Percentiles rank a stretch among this genome's conserved stretches.
These are phyloP conservation scores for Botrytis fragariae DNA, from an alignment of 2,329 filamentous ascomycete genomes.

Conservation along the genomic window DNA sequence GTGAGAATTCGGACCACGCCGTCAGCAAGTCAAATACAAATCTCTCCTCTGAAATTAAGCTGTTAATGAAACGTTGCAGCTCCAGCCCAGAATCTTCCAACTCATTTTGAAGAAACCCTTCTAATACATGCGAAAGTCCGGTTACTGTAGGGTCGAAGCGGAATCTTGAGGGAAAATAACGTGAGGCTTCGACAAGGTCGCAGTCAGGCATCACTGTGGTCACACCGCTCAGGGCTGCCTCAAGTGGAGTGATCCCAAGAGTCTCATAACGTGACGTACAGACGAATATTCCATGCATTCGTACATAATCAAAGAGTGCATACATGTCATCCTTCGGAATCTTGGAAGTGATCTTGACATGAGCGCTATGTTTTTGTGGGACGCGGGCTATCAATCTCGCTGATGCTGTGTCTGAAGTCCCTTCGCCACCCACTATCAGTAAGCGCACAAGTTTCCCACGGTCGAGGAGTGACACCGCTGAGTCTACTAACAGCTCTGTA, in stretches of 20 bases:
- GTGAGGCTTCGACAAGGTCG: slow-evolving; percentile 23
- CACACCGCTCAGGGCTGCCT: slow-evolving; percentile 23
- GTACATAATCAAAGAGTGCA: slow-evolving; percentile 22
- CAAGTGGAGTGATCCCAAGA: slow-evolving; percentile 24
- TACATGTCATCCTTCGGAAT: slow-evolving; percentile 25
- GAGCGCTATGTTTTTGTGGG: slow-evolving; percentile 19
- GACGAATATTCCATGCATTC: slow-evolving; percentile 22
- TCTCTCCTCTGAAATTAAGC: slow-evolving; percentile 17
- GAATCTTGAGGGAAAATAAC: slow-evolving; percentile 22
- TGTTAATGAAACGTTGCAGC: slow-evolving; percentile 15
- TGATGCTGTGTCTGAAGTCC: slow-evolving; percentile 6
- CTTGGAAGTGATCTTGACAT: slow-evolving; percentile 23
- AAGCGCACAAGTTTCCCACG: slow-evolving; percentile 18
- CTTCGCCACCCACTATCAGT: slow-evolving; percentile 23
- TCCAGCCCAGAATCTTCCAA: background rate
- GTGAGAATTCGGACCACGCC: slow-evolving; percentile 19
- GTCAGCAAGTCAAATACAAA: slow-evolving; percentile 17
- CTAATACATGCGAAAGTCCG: slow-evolving; percentile 9
- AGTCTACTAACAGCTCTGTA: slow-evolving; percentile 22
- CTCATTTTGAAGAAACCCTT: background rate
- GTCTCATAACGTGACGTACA: slow-evolving; percentile 26
- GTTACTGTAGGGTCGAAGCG: slow-evolving; percentile 15
- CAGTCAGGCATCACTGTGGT: slow-evolving; percentile 23
- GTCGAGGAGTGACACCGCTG: slow-evolving; percentile 20
- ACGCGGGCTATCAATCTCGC: slow-evolving; percentile 16